Base-by-base conservation (phyloP, 257 asterid species). In the Avicennia marina region DNA sequence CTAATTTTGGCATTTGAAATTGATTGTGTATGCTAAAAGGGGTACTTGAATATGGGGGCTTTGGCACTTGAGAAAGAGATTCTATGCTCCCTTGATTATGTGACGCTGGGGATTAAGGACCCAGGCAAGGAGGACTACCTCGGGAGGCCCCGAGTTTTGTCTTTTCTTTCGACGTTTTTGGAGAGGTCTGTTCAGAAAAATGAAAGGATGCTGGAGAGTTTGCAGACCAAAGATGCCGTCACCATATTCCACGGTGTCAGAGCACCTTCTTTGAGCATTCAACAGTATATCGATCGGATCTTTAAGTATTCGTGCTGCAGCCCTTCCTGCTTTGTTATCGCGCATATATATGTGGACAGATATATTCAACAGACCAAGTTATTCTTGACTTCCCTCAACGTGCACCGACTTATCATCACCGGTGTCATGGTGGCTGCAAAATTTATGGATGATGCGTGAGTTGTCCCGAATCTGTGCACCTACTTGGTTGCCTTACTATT, bases 391-490 rank as follows among this genome's bases (percentile, higher is more conserved):
- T 80, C 95, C 32, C 89, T 88, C 64, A 91, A 80, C 63, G 69
- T 88, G 42, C 98, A 91, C 65, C 80, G 97, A 0, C 90, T 91
- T 60, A 73, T 91, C 4, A 85, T 91, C 64, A 88, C 97, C 21
- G 77, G 98, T 27, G 73, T 89, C 47, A 86, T 88, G 98, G 84
- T 89, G 64, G 97, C 98, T 1, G 95, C 95, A 15, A 91, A 91
- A 65, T 91, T 80, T 62, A 77, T 83, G 66, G 98, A 91, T 53
- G 97, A 91, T 49, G 89, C 86, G 98, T 91, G 75, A 91, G 95
- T 79, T 63, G 12, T 11, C 2, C 19, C 39, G 15, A n/a, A 22
- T 40, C 7, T 0, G 17, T 27, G 15, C 64, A 7, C 7, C 2
- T 55, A 7, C 41, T 18, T 10, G 12, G 9, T 21, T 0, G 8